phyloP scores from a whole-genome alignment of 2,329 filamentous ascomycete species.

The Aspergillus pseudoglaucus region DNA sequence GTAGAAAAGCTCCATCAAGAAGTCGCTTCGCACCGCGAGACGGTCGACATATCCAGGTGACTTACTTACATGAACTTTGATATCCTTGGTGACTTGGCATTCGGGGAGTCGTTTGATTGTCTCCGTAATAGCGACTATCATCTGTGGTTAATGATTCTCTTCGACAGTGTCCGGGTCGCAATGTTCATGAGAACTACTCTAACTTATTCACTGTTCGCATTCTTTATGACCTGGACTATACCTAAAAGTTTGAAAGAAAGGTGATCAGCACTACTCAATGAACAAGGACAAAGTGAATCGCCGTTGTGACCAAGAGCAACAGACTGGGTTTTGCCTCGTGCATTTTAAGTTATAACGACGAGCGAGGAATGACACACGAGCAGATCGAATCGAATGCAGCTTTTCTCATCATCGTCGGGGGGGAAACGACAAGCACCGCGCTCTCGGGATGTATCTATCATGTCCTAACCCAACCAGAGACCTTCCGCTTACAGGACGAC shows the following conservation, averaged over 20 bases:
- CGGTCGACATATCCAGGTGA: conserved; percentile 27
- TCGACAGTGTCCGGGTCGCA: conserved; percentile 9
- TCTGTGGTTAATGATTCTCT: conserved; percentile 34
- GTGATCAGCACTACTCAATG: conserved; percentile 9
- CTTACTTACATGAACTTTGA: conserved; percentile 35
- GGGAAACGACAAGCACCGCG: conserved; percentile 40
- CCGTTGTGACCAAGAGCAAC: conserved; percentile 14
- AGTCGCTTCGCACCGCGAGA: not conserved
- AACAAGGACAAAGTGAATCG: conserved; percentile 18
- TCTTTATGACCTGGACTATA: conserved; percentile 6
- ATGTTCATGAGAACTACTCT: conserved; percentile 4
- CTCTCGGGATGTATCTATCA: conserved; percentile 33
- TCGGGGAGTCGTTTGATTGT: conserved; percentile 36
- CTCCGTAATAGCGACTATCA: conserved; percentile 30
- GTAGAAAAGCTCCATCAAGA: conserved; percentile 14
- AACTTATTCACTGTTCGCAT: conserved; percentile 11
- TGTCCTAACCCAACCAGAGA: conserved; percentile 22
- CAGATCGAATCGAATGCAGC: conserved; percentile 36
- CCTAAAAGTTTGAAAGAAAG: conserved; percentile 7
- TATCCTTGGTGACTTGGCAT: conserved; percentile 36
- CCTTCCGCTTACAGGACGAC: conserved; percentile 19
- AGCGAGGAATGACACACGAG: conserved; percentile 15
- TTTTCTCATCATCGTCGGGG: conserved; percentile 38
- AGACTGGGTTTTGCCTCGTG: conserved; percentile 37
- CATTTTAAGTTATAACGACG: conserved; percentile 28